Base-by-base conservation (phyloP, 768 basidiomycete species). In the Kockovaella imperatae region DNA sequence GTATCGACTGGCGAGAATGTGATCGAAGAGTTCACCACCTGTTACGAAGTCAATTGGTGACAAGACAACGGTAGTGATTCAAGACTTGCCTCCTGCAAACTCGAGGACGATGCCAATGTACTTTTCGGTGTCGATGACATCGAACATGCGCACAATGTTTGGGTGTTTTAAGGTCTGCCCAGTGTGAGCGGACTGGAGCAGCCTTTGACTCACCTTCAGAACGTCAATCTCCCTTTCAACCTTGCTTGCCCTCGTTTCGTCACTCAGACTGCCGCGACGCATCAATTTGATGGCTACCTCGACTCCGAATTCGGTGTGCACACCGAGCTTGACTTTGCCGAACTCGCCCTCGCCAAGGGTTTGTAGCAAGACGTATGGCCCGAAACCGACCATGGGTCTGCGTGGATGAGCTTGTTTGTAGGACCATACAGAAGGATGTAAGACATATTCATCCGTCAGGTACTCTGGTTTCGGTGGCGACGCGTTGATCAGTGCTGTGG, bases 41-140 rank as follows among this genome's bases (percentile, higher is more conserved):
- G 52, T 13, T 10, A n/a, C 10, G 49, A 47, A 32, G 45, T 17
- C 10, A 25, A 45, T 49, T 87, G 87, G 0, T 84, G 86, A 30
- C 86, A n/a, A n/a, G n/a, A n/a, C n/a, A n/a, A n/a, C 55, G 28
- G 11, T 15, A 21, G 10, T 31, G 21, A 28, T 49, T 48, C 21
- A 31, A 53, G n/a, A n/a, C 71, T 53, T 36, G 74, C 95, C 95
- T 1, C 88, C 90, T 29, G 95, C 95, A 64, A 93, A 97, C 71
- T 97, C 95, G 53, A 99, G 81, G 59, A 99, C 93, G 67, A 99
- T 99, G 30, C 95, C 95, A 62, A 99, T 97, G 74, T 97, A 97
- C 73, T 95, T 96, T 77, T 97, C 95, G 1, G 95, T 97, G 71
- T 97, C 91, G 58, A 99, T 95, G 18, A 97, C 91, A 67, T 99